Conservation (phyloP, 495 filamentous ascomycete species). For the Aspergillus panamensis region DNA sequence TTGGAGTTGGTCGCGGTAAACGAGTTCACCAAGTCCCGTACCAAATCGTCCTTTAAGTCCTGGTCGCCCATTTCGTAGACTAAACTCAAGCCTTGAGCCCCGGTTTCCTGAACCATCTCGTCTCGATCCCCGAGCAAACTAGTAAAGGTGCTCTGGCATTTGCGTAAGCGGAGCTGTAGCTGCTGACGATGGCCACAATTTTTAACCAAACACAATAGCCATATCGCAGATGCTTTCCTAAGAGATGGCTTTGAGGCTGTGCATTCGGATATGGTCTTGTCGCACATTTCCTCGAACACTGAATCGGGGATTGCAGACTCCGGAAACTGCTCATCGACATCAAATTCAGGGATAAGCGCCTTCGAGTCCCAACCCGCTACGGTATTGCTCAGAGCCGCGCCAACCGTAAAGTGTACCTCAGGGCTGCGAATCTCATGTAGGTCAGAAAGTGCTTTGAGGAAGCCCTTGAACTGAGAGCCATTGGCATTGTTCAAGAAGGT, state of each 20-base stretch:
- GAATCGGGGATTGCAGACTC: constrained; percentile 39
- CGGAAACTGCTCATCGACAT: constrained; percentile 52
- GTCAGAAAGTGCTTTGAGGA: constrained; percentile 62
- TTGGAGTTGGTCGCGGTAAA: constrained; percentile 75
- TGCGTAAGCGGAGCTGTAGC: constrained; percentile 66
- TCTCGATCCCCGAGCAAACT: constrained; percentile 82
- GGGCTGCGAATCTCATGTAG: constrained; percentile 80
- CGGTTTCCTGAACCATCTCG: constrained; percentile 91
- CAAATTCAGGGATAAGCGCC: constrained; percentile 55
- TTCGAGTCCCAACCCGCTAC: constrained; percentile 76
- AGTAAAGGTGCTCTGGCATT: constrained; percentile 85
- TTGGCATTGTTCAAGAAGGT: constrained; percentile 42
- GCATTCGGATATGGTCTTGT: constrained; percentile 70
- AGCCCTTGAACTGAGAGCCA: constrained; percentile 30
- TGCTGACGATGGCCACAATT: constrained; percentile 74
- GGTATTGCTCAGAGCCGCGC: constrained; percentile 75
- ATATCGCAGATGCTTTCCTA: constrained; percentile 85
- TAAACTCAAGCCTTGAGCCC: constrained; percentile 80
- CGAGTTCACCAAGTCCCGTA: constrained; percentile 78
- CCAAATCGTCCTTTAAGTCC: constrained; percentile 72
- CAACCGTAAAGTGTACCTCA: constrained; percentile 83
- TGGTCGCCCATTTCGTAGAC: constrained; percentile 90
- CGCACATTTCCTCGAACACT: constrained; percentile 53
- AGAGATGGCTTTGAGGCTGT: constrained; percentile 79
- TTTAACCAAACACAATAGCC: constrained; percentile 89